Evolutionary conservation across 1,139 yeast species (phyloP), one percentile per base, ranked within the genome.

Genomic region (Suhomyces bribrorum): DNA sequence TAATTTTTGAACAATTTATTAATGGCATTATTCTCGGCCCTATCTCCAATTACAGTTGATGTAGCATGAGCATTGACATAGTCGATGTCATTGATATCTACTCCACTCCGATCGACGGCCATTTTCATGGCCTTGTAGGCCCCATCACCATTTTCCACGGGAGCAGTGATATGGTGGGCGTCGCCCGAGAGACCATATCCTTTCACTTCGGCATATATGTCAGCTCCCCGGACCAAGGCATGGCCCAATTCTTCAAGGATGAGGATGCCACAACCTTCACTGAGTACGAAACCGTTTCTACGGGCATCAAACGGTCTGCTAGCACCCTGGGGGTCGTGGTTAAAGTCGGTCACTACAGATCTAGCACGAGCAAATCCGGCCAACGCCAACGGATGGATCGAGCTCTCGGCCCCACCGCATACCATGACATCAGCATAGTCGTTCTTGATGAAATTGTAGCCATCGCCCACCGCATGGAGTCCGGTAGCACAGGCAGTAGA

Each of bases 401-500:
- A 77, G 3, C 95, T 83, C 57, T 94, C 99, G 2, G 96, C 70
- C 1, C 97, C 95, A 12, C 98, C 98, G 14, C 96, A 94, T 2
- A 94, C 72, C 82, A 90, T 87, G 7, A 83, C 86, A 48, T 89
- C 83, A 7, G 94, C 88, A 65, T 85, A 85, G 2, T 88, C 95
- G 43, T 82, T 79, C 45, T 73, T 68, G 43, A 94, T 86, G 56
- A 89, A 83, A 50, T 90, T 79, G 49, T 73, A 79, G 0, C 96
- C 97, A 56, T 94, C 99, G 2, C 98, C 97, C 40, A 94, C 83
- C 0, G 97, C 79, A 56, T 92, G 95, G 22, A 86, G 77, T 0
- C 99, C 99, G 0, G 98, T 89, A 3, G 98, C 96, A 66, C 99
- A 94, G 0, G 98, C 98, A 0, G 97, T 89, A 1, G 96, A 79